Evolutionary conservation across 768 basidiomycete species (phyloP).

Genomic region (Naganishia vaughanmartiniae): DNA sequence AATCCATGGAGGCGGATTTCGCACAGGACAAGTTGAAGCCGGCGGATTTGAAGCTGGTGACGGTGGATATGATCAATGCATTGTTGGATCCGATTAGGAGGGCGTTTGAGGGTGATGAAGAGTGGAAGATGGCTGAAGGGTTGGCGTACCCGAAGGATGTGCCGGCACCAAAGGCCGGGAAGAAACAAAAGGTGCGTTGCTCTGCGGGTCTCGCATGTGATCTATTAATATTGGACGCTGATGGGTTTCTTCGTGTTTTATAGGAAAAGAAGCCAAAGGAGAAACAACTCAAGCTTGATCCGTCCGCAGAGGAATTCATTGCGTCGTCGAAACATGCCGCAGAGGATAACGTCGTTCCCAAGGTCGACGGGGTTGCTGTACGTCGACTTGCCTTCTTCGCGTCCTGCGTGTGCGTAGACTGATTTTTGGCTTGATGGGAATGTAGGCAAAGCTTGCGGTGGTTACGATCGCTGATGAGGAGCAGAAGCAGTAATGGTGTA

Average conservation of each 20-base stretch:
- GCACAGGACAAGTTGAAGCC: slow-evolving; percentile 76
- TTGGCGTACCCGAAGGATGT: slow-evolving; percentile 70
- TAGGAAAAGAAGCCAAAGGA: slow-evolving; percentile 25
- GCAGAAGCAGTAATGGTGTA: neutral
- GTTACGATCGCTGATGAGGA: neutral
- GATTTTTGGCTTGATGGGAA: neutral
- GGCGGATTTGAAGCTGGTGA: slow-evolving; percentile 77
- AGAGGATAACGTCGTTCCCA: slow-evolving; percentile 13
- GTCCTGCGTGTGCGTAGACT: neutral
- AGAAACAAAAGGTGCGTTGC: slow-evolving; percentile 44
- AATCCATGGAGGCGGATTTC: slow-evolving; percentile 71
- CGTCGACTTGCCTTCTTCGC: neutral
- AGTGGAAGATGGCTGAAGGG: slow-evolving; percentile 73
- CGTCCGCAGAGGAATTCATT: slow-evolving; percentile 7
- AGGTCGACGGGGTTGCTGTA: slow-evolving; percentile 7
- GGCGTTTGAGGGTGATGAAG: slow-evolving; percentile 70
- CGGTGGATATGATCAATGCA: slow-evolving; percentile 68
- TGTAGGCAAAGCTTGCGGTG: neutral
- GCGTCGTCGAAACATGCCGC: slow-evolving; percentile 19
- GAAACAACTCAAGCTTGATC: slow-evolving; percentile 2
- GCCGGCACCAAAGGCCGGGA: slow-evolving; percentile 40
- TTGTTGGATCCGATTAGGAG: slow-evolving; percentile 78
- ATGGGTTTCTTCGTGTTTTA: neutral
- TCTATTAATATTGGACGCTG: neutral
- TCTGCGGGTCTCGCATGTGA: no score